These are phyloP conservation scores for Zychaea mexicana DNA, from an alignment of 371 early-diverging fungal genomes.

Conservation along the genomic window DNA sequence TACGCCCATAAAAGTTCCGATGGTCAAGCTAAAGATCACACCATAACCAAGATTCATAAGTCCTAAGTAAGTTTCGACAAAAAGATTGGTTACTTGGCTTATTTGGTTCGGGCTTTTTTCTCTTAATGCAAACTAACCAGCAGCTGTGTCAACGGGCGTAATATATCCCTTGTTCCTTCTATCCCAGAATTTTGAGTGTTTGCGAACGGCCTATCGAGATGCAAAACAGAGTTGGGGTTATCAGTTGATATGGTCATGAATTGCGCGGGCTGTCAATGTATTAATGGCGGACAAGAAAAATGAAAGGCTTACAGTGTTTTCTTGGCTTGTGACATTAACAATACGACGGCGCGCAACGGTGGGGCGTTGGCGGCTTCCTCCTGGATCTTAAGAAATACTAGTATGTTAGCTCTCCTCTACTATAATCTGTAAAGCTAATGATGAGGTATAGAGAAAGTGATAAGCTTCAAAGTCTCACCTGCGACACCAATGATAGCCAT, in stretches of 20 bases:
- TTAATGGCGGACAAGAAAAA: not conserved
- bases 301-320: not conserved
- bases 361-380: not conserved
- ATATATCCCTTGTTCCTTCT: conserved; percentile 26
- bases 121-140: conserved; percentile 5
- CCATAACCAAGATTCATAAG: conserved; percentile 23
- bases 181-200: conserved; percentile 26
- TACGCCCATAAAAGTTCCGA: conserved; percentile 21
- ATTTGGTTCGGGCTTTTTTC: conserved; percentile 7
- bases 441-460: not conserved
- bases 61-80: conserved; percentile 9
- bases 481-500: conserved; percentile 9
- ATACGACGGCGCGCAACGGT: not conserved
- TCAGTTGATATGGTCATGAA: not conserved
- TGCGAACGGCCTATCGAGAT: conserved; percentile 9
- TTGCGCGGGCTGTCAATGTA: not conserved
- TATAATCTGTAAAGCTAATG: not conserved
- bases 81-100: too few species aligned
- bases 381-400: not conserved
- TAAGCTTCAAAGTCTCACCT: not conserved
- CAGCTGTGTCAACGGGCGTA: conserved; percentile 18
- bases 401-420: not conserved
- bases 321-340: not conserved
- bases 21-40: conserved; percentile 17
- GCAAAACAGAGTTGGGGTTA: not conserved